phyloP scores from a whole-genome alignment of 140 eudicot species.

The Stevia rebaudiana region DNA sequence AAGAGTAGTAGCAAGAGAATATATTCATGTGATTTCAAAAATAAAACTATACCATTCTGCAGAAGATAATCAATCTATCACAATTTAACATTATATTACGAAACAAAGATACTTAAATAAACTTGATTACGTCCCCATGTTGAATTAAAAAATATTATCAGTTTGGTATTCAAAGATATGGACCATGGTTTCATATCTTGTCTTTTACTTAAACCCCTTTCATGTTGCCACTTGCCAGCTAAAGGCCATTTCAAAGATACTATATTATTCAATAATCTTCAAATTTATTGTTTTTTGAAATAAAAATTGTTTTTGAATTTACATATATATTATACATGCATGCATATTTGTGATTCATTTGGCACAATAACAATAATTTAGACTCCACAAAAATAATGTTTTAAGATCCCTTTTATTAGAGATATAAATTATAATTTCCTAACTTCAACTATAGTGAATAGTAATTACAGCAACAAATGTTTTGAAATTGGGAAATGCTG shows the following conservation, averaged over 20 bases:
- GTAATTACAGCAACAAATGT: no score
- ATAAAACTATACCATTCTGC: constrained; percentile 10
- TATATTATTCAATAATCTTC: not conserved
- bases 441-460: no score
- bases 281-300: not conserved
- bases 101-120: constrained; percentile 20
- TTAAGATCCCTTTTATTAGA: no score
- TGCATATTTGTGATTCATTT: no score
- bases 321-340: no score
- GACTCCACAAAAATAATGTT: no score
- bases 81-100: constrained; percentile 14
- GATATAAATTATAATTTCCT: no score
- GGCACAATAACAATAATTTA: no score
- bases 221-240: constrained; percentile 24
- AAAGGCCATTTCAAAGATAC: constrained; percentile 6
- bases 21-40: constrained; percentile 29
- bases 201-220: constrained; percentile 21
- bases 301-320: not conserved
- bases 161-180: constrained; percentile 27
- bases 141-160: constrained; percentile 14
- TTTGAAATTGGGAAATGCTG: no score
- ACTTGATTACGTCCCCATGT: constrained; percentile 19
- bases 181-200: constrained; percentile 19
- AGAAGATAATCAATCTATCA: constrained; percentile 13
- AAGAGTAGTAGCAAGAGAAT: constrained; percentile 26